Evolutionary conservation across 169 alveolate genomes (phyloP).

Genomic region (Plasmodium cynomolgi): DNA sequence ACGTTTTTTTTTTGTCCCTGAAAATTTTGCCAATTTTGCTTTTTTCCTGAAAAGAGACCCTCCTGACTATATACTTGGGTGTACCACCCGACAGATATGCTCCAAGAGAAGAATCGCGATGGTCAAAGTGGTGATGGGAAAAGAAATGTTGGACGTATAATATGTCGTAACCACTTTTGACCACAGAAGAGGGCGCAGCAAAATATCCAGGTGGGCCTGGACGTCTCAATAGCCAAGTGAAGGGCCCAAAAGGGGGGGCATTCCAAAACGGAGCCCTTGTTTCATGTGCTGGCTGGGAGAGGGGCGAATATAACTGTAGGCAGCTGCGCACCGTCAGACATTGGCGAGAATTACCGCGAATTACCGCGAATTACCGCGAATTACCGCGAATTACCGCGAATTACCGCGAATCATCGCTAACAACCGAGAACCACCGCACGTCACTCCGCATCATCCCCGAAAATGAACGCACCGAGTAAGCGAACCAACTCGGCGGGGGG

Average conservation of each 20-base stretch:
- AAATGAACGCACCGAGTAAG: background rate
- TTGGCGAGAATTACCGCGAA: background rate
- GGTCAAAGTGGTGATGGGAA: background rate
- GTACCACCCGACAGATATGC: background rate
- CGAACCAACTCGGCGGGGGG: background rate
- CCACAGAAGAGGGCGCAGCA: background rate
- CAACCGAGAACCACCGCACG: background rate
- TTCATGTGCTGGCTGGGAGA: background rate
- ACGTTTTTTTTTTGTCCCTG: background rate
- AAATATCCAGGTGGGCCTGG: background rate
- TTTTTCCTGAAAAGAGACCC: background rate
- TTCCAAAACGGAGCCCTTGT: background rate
- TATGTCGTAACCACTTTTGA: background rate
- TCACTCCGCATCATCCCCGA: background rate
- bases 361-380: too few species aligned
- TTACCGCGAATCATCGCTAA: too few species aligned
- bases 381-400: background rate
- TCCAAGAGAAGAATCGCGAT: background rate
- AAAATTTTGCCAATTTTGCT: background rate
- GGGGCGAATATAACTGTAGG: background rate
- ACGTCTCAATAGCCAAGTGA: background rate
- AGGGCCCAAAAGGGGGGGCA: background rate
- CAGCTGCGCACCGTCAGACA: background rate
- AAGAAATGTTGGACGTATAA: background rate
- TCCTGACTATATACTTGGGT: background rate